Base-by-base conservation (phyloP, 352 stramenopile genomes). In the Hyaloperonospora brassicae region DNA sequence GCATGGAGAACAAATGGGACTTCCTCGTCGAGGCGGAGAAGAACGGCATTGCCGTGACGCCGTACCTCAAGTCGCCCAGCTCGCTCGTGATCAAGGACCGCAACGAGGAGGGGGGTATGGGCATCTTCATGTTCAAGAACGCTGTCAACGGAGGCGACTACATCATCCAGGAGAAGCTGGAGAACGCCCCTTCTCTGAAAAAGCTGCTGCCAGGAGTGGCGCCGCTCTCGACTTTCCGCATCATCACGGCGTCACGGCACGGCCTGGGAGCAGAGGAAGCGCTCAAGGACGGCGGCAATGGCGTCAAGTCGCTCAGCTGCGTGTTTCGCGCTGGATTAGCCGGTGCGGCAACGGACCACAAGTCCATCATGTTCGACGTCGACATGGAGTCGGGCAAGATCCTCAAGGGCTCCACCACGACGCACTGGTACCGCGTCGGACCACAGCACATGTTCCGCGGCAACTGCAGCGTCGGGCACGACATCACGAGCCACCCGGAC, bases 1-100 rank as follows among this genome's bases (percentile, higher is more conserved):
- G 83, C 47, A 97, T 98, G 89, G 95, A 98, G 72, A 97, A 98
- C 77, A 99, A 98, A 75, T 98, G 95, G 95, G 97, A 96, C 50
- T 99, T 98, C 64, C 68, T 99, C 2, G 66, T 96, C 31, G 79
- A 97, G 58, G 84, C 89, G n/a, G 74, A 90, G 34, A 90, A 95
- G 59, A 62, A 85, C 36, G 79, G 73, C 38, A 95, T 99, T 25
- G 93, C 95, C 5, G 80, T 98, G 34, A 96, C 89, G 35, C 96
- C 95, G 8, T 98, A 95, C 72, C 71, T 98, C 36, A 89, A 96
- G 55, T 68, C 79, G 12, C 81, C 84, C 5, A 84, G 79, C 17
- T 87, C 79, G 47, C 82, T 98, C 34, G 95, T 98, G 6, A 80
- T 98, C 50, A 99, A 99, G 70, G 92, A 98, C 70, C 90, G 95